Evolutionary conservation across 192 early-diverging fungal genomes (phyloP).

Genomic region (Podila epicladia): DNA sequence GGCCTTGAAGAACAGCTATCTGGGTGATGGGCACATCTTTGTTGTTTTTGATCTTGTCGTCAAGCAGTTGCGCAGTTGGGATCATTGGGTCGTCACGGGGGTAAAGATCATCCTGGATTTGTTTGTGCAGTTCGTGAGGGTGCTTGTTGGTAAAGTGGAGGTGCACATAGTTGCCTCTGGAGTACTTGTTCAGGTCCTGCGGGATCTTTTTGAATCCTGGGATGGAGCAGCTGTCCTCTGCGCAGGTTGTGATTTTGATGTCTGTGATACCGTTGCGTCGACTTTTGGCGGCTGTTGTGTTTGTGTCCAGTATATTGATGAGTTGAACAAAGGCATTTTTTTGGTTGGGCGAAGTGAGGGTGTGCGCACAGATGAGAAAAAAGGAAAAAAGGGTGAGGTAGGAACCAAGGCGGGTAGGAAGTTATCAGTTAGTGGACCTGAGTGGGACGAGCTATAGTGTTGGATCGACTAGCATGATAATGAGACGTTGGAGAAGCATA

Average conservation of each 20-base stretch:
- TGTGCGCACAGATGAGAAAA: background rate
- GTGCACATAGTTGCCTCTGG: conserved; percentile 44
- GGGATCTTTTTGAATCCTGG: conserved; percentile 37
- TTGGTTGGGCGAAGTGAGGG: background rate
- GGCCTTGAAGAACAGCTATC: conserved; percentile 32
- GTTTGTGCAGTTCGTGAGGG: background rate
- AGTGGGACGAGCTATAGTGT: no score
- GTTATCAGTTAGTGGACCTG: background rate
- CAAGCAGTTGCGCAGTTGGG: background rate
- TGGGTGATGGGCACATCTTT: conserved; percentile 23
- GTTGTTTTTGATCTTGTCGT: background rate
- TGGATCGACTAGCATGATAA: background rate
- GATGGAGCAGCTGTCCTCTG: conserved; percentile 29
- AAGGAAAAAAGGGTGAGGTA: background rate
- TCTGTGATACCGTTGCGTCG: conserved; percentile 21
- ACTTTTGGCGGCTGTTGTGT: background rate
- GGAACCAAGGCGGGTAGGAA: background rate
- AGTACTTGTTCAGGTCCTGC: conserved; percentile 41
- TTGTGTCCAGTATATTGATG: background rate
- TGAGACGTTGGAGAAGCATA: background rate
- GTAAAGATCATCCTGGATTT: background rate
- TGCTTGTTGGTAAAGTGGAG: conserved; percentile 29
- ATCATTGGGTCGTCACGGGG: background rate
- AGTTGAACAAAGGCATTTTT: no score
- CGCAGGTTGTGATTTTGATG: conserved; percentile 30